Conservation (phyloP, 2,329 filamentous ascomycete species). For the Orbilia quercus region DNA sequence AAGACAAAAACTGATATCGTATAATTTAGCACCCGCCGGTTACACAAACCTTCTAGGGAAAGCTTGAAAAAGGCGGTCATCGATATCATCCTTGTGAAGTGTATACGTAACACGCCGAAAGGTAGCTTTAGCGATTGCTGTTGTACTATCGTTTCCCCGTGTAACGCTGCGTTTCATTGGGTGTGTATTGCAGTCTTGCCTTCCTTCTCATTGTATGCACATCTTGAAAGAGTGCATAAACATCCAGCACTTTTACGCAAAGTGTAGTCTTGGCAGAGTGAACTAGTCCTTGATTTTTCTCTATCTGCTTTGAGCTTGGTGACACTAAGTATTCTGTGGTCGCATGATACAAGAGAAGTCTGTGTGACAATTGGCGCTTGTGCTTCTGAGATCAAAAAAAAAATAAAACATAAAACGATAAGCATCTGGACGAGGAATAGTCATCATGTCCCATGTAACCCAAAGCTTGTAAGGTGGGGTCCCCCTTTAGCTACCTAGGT, state of each 20-base stretch:
- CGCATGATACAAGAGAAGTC: constrained; percentile 45
- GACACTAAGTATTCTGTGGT: constrained; percentile 45
- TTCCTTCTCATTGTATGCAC: background rate
- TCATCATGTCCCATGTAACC: constrained; percentile 40
- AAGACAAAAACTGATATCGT: constrained; percentile 43
- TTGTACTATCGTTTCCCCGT: constrained; percentile 14
- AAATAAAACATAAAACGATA: constrained; percentile 10
- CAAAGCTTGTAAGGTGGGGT: constrained; percentile 8
- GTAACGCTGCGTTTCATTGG: constrained; percentile 27
- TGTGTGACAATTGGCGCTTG: constrained; percentile 52
- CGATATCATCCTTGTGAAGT: constrained; percentile 8
- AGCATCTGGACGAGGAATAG: constrained; percentile 7
- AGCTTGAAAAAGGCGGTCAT: constrained; percentile 13
- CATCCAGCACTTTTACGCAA: background rate
- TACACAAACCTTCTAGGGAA: constrained; percentile 42
- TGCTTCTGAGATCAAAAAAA: constrained; percentile 10
- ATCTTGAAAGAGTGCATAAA: constrained; percentile 15
- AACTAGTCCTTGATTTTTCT: background rate
- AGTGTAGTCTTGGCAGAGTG: background rate
- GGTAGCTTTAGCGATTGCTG: constrained; percentile 23
- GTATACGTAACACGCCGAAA: constrained; percentile 36
- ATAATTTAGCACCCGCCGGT: constrained; percentile 27
- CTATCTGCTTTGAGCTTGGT: constrained; percentile 26
- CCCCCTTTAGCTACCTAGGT: too few relatives aligned
- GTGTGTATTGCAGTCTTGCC: constrained; percentile 12